These are phyloP conservation scores for Boletus bicolor DNA, from an alignment of 768 basidiomycete genomes.

Conservation along the genomic window DNA sequence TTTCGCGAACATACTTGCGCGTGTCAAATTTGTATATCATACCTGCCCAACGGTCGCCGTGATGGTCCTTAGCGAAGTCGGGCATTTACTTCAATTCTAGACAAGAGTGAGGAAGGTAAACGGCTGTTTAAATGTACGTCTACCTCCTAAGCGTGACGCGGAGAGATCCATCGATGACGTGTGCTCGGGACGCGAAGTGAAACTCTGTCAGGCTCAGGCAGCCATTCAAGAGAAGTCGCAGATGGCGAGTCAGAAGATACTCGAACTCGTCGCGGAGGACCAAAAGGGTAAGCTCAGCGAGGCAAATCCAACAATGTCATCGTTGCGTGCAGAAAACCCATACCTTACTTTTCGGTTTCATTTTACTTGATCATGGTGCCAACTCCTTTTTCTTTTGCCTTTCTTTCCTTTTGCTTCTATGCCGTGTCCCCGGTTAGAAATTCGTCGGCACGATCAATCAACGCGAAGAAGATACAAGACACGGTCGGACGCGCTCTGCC, in stretches of 20 bases:
- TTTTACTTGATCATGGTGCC: background rate
- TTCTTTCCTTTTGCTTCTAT: background rate
- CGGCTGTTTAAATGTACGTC: constrained; percentile 10
- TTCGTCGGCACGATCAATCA: constrained; percentile 10
- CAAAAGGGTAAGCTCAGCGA: constrained; percentile 7
- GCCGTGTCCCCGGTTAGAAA: background rate
- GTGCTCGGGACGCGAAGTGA: background rate
- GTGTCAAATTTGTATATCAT: constrained; percentile 22
- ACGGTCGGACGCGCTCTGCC: constrained; percentile 12
- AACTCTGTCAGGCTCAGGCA: constrained; percentile 12
- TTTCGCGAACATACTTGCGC: constrained; percentile 15
- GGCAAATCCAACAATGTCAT: background rate
- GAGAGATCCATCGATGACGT: background rate
- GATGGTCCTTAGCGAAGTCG: constrained; percentile 7
- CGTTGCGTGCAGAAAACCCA: background rate
- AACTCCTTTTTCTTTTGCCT: too few species aligned
- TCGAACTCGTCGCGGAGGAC: constrained; percentile 15
- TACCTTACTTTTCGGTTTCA: background rate
- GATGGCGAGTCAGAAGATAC: constrained; percentile 11
- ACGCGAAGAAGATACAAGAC: constrained; percentile 12
- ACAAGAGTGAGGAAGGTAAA: constrained; percentile 16
- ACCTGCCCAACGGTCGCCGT: constrained; percentile 16
- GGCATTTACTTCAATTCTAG: constrained; percentile 19
- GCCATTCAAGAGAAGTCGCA: constrained; percentile 18
- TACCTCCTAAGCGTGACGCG: background rate